A percentile compares a stretch with the other conserved stretches of the same genome.
Evolutionary conservation across 148 eudicot genomes (phyloP).

Genomic region (Limonium bicolor): DNA sequence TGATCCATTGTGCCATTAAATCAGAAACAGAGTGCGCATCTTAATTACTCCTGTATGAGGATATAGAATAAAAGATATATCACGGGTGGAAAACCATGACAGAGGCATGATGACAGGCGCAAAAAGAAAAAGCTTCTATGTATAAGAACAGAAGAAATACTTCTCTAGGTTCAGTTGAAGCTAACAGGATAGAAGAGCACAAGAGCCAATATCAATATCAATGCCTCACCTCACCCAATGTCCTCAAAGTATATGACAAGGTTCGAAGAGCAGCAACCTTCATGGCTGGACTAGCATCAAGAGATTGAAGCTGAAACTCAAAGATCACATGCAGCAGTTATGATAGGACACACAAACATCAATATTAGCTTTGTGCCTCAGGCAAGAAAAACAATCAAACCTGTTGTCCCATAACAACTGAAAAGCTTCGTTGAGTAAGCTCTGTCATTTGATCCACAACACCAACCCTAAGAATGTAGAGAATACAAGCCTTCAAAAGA

Average conservation of each 20-base stretch:
- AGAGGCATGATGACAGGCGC: no score
- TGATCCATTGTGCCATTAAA: no score
- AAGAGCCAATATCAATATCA: slow-evolving; percentile 2
- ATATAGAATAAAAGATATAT: no score
- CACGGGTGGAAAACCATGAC: no score
- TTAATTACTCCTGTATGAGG: no score
- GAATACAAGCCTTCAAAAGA: slow-evolving; percentile 88
- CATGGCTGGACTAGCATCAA: slow-evolving; percentile 64
- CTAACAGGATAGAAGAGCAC: no score
- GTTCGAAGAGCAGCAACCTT: slow-evolving; percentile 80
- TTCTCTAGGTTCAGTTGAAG: no score
- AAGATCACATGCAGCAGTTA: background rate
- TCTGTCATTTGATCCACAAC: slow-evolving; percentile 94
- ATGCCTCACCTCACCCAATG: slow-evolving; percentile 75
- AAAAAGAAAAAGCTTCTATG: no score
- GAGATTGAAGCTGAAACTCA: slow-evolving; percentile 68
- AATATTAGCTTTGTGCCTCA: no score
- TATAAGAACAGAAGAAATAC: no score
- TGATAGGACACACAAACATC: background rate
- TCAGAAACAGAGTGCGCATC: background rate
- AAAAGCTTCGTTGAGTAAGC: slow-evolving; percentile 90
- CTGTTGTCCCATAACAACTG: slow-evolving; percentile 81
- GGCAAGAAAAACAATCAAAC: slow-evolving; percentile 18
- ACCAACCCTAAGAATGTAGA: slow-evolving; percentile 91
- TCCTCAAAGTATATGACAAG: slow-evolving; percentile 68